Conservation (phyloP, 306 rosid species). For the Vicia sativa region DNA sequence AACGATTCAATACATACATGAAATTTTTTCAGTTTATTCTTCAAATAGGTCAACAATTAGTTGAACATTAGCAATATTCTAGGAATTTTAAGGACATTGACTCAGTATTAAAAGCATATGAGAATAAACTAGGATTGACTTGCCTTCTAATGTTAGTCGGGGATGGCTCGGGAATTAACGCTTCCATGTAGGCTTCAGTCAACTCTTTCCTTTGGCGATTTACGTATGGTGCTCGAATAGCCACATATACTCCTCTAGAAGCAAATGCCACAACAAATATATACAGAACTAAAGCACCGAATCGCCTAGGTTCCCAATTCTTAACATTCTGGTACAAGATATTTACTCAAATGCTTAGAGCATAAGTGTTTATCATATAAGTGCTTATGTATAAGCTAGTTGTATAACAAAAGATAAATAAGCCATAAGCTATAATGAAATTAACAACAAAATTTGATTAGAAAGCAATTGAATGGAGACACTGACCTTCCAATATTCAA, state of each 20-base stretch:
- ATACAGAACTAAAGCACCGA: constrained; percentile 70
- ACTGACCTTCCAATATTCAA: constrained; percentile 95
- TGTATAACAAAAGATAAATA: no score
- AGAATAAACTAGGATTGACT: constrained; percentile 28
- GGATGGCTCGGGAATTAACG: constrained; percentile 89
- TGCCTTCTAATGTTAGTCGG: constrained; percentile 74
- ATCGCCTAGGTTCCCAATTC: constrained; percentile 78
- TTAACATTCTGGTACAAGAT: constrained; percentile 60
- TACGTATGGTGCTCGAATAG: constrained; percentile 63
- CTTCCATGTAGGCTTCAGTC: constrained; percentile 96
- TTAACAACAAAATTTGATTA: constrained; percentile 22
- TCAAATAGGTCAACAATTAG: constrained; percentile 11
- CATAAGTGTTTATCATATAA: no score
- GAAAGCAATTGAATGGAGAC: constrained; percentile 28
- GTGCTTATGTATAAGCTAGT: no score
- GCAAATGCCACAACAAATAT: constrained; percentile 55
- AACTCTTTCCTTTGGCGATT: constrained; percentile 63
- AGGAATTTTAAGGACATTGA: constrained; percentile 23
- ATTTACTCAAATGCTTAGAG: no score
- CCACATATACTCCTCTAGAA: constrained; percentile 63
- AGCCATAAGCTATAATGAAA: constrained; percentile 13
- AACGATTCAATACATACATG: constrained; percentile 12
- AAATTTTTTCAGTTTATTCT: constrained; percentile 8
- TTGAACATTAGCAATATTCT: constrained; percentile 9
- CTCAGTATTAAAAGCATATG: constrained; percentile 23